These are phyloP conservation scores for Myriosclerotinia duriaeana DNA, from an alignment of 2,329 filamentous ascomycete species.

Conservation along the genomic window DNA sequence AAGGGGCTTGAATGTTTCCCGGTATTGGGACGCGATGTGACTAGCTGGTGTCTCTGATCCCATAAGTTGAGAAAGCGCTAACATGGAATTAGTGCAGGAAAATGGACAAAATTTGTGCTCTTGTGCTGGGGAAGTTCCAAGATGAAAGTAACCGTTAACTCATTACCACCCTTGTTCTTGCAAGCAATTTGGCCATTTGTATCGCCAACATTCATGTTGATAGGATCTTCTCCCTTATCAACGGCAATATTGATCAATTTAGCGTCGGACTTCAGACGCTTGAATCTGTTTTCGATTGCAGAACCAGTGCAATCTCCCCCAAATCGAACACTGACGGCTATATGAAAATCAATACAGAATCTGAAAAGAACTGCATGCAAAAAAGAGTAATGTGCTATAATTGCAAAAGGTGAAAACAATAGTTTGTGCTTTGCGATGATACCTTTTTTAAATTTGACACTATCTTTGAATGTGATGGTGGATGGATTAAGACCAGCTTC, in stretches of 20 bases:
- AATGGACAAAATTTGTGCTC: background rate
- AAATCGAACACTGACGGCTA: constrained; percentile 32
- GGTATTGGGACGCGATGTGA: constrained; percentile 2
- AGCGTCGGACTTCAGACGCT: constrained; percentile 44
- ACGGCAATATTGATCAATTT: constrained; percentile 42
- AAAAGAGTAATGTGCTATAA: background rate
- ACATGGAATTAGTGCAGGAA: constrained; percentile 1
- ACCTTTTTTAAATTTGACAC: constrained; percentile 23
- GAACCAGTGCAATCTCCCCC: constrained; percentile 42
- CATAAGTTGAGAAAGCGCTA: constrained; percentile 8
- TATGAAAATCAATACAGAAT: constrained; percentile 30
- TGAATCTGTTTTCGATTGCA: constrained; percentile 44
- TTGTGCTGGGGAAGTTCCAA: constrained; percentile 24
- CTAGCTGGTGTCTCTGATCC: constrained; percentile 12
- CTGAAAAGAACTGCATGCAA: constrained; percentile 4
- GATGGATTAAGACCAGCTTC: constrained; percentile 32
- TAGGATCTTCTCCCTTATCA: constrained; percentile 41
- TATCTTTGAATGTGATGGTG: constrained; percentile 27
- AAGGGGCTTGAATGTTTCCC: constrained; percentile 20
- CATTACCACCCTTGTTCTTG: constrained; percentile 20
- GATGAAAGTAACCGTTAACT: constrained; percentile 19
- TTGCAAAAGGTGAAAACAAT: background rate
- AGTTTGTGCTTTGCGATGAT: constrained; percentile 24
- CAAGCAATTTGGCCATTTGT: constrained; percentile 20
- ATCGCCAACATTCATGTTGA: constrained; percentile 37